A percentile compares a stretch with the other conserved stretches of the same genome.
Evolutionary conservation across 164 flowering plant genomes (phyloP).

Genomic region (Dillenia turbinata): DNA sequence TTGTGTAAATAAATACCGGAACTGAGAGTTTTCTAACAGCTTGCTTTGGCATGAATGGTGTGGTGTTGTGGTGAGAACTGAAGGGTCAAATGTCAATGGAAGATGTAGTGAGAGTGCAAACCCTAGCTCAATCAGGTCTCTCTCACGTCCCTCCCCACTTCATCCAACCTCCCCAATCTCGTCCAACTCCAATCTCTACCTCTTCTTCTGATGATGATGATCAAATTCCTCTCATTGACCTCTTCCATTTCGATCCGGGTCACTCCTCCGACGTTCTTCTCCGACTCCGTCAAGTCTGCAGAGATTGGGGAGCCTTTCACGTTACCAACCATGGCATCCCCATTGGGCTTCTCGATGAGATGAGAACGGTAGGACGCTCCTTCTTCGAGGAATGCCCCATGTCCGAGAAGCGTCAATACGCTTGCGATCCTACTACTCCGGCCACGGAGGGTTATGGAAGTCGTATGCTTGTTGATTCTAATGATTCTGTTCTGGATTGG

Average conservation of each 20-base stretch:
- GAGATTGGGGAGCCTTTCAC: slow-evolving; percentile 89
- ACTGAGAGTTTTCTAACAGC: too few species aligned
- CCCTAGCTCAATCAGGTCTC: slow-evolving; percentile 27
- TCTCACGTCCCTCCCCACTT: slow-evolving; percentile 51
- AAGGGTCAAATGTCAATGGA: too few species aligned
- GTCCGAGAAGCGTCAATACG: slow-evolving; percentile 46
- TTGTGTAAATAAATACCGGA: too few species aligned
- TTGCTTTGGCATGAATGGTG: too few species aligned
- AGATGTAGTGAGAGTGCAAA: slow-evolving; percentile 38
- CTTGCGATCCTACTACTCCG: slow-evolving; percentile 50
- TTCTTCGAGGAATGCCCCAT: slow-evolving; percentile 52
- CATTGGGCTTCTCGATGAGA: slow-evolving; percentile 25
- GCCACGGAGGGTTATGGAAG: slow-evolving; percentile 90
- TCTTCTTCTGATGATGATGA: neutral
- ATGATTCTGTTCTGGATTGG: slow-evolving; percentile 77
- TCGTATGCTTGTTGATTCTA: slow-evolving; percentile 51
- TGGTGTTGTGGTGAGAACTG: too few species aligned
- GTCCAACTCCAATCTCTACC: slow-evolving; percentile 23
- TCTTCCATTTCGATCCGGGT: slow-evolving; percentile 24
- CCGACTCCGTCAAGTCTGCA: slow-evolving; percentile 42
- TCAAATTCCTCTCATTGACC: slow-evolving; percentile 45
- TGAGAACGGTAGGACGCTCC: slow-evolving; percentile 36
- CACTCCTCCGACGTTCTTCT: slow-evolving; percentile 16
- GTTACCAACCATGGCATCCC: slow-evolving; percentile 70
- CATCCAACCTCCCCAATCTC: slow-evolving; percentile 55